Evolutionary conservation across 1,284 basidiomycete species (phyloP), one percentile per base, ranked within the genome.

Genomic region (Chondrostereum purpureum): DNA sequence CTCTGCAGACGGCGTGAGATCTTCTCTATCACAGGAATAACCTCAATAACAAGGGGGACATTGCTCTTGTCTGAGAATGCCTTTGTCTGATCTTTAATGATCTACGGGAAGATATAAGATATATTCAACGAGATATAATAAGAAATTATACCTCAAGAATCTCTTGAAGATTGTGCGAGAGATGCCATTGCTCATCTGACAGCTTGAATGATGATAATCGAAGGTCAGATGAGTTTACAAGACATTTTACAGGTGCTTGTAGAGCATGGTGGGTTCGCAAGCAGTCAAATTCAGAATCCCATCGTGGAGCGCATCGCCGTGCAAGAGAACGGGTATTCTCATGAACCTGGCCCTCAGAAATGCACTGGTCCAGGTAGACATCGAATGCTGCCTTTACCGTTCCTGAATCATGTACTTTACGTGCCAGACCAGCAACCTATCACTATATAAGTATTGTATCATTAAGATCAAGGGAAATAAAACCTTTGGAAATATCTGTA

Each of bases 401-500:
- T 11, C 34, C 42, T 4, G 43, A 45, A 20, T 48, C 47, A 16
- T 48, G 47, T 3, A 48, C 16, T 10, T 45, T 41, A 10, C 43
- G 19, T 20, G 47, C 47, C 10, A 48, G 20, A 5, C 47, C 47
- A 23, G 39, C 39, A 31, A 48, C 21, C 47, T 48, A 13, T n/a
- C 33, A n/a, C 16, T n/a, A 16, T 34, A 33, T 10, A 33, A 35
- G 20, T 5, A n/a, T 5, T 16, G 16, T 14, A 18, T 3, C 16
- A 31, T 5, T 18, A 21, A 14, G 33, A 36, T 6, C 17, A 31
- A 43, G 20, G 40, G 38, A n/a, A 13, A n/a, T 18, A 11, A 41
- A 20, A 45, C 47, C 47, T 48, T 48, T 23, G 24, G 42, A 19
- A 39, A 40, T 21, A 48, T n/a, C 18, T 44, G 42, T 17, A 48